Percentiles rank a stretch among this genome's conserved stretches.
Conservation (phyloP, 495 filamentous ascomycete species). For the Penicillium mononematosum region DNA sequence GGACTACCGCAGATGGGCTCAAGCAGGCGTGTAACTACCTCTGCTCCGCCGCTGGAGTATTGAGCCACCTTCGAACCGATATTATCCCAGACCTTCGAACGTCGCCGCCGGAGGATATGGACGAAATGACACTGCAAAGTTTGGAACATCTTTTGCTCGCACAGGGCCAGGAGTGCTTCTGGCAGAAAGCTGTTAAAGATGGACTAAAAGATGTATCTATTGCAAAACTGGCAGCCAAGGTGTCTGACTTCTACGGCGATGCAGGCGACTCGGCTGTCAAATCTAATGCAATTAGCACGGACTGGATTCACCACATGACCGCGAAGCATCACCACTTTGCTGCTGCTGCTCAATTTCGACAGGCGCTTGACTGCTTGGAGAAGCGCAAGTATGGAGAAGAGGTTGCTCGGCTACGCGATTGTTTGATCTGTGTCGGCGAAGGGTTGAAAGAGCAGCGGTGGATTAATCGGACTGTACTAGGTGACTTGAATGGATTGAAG, state of each 20-base stretch:
- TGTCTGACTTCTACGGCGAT: slow-evolving; percentile 85
- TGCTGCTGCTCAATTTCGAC: slow-evolving; percentile 92
- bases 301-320: slow-evolving; percentile 98
- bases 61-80: slow-evolving; percentile 72
- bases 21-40: slow-evolving; percentile 90
- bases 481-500: slow-evolving; percentile 82
- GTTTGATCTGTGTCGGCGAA: slow-evolving; percentile 78
- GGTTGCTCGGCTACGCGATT: slow-evolving; percentile 80
- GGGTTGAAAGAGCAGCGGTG: slow-evolving; percentile 83
- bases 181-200: slow-evolving; percentile 96
- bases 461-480: slow-evolving; percentile 78
- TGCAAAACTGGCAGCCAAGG: slow-evolving; percentile 84
- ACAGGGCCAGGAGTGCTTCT: slow-evolving; percentile 95
- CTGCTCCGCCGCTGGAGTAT: slow-evolving; percentile 81
- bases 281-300: slow-evolving; percentile 82
- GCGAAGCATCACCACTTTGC: slow-evolving; percentile 98
- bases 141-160: slow-evolving; percentile 81
- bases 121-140: slow-evolving; percentile 78
- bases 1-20: slow-evolving; percentile 77
- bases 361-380: slow-evolving; percentile 87
- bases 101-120: slow-evolving; percentile 93
- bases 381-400: slow-evolving; percentile 96
- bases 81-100: slow-evolving; percentile 84
- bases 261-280: slow-evolving; percentile 84
- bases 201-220: slow-evolving; percentile 88